phyloP scores from a whole-genome alignment of 2,329 filamentous ascomycete species.

The Pseudomassariella vexata region DNA sequence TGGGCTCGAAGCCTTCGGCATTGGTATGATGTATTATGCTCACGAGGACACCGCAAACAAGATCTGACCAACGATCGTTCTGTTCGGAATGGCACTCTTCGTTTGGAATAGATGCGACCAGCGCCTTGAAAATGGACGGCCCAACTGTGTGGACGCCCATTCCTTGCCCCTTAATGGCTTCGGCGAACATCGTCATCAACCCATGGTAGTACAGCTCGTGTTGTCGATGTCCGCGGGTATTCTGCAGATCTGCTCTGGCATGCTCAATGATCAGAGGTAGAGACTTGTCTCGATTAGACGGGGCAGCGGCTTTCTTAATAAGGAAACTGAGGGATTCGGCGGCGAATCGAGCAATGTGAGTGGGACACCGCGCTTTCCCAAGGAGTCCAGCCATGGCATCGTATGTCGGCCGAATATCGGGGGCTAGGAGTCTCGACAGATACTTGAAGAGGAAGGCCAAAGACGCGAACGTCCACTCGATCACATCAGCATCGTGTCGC shows the following conservation, averaged over 20 bases:
- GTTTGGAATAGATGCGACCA: slow-evolving; percentile 46
- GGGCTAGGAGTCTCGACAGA: slow-evolving; percentile 77
- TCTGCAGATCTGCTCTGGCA: slow-evolving; percentile 62
- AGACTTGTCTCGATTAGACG: slow-evolving; percentile 68
- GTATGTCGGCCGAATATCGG: slow-evolving; percentile 79
- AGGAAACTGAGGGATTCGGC: slow-evolving; percentile 94
- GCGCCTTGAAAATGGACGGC: slow-evolving; percentile 42
- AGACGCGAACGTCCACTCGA: slow-evolving; percentile 95
- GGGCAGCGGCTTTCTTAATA: slow-evolving; percentile 77
- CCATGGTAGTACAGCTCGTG: slow-evolving; percentile 74
- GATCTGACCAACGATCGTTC: slow-evolving; percentile 50
- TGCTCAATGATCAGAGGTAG: slow-evolving; percentile 67
- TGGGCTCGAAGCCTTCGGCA: slow-evolving; percentile 63
- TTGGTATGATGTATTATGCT: slow-evolving; percentile 80
- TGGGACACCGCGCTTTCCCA: slow-evolving; percentile 74
- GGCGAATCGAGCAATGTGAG: slow-evolving; percentile 84
- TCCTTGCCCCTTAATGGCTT: slow-evolving; percentile 65
- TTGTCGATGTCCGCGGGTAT: slow-evolving; percentile 46
- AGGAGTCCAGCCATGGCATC: slow-evolving; percentile 78
- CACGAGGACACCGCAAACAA: slow-evolving; percentile 71
- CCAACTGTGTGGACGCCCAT: slow-evolving; percentile 55
- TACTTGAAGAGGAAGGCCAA: slow-evolving; percentile 98
- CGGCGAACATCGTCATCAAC: slow-evolving; percentile 85
- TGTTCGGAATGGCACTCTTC: slow-evolving; percentile 43
- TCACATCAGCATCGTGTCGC: slow-evolving; percentile 76